These are phyloP conservation scores for Penicillium polonicum DNA, from an alignment of 2,329 filamentous ascomycete genomes.

Conservation along the genomic window DNA sequence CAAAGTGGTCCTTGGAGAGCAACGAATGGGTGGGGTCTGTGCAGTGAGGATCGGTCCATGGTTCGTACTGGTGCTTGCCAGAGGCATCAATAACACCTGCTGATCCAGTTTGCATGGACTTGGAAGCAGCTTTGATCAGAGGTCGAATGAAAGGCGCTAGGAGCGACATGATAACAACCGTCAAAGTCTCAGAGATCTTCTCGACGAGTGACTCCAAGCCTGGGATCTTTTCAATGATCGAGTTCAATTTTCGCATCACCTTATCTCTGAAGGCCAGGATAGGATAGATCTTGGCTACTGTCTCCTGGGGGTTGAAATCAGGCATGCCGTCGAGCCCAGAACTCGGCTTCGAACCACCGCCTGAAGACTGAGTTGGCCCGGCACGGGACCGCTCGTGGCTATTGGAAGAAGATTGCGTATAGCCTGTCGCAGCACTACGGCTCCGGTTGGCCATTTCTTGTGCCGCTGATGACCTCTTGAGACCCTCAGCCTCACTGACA, in stretches of 20 bases:
- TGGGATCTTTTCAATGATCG: conserved; percentile 83
- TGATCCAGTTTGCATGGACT: conserved; percentile 81
- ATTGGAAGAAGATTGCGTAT: conserved; percentile 21
- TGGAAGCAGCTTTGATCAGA: conserved; percentile 82
- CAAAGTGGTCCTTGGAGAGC: conserved; percentile 82
- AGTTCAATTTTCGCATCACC: conserved; percentile 82
- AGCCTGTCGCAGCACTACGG: conserved; percentile 33
- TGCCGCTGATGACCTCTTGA: conserved; percentile 61
- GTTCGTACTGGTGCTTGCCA: conserved; percentile 72
- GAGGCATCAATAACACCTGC: conserved; percentile 67
- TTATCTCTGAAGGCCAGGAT: conserved; percentile 92
- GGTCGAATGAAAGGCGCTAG: conserved; percentile 89
- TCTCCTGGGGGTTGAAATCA: conserved; percentile 75
- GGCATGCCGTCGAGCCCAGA: conserved; percentile 71
- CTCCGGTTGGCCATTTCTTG: conserved; percentile 61
- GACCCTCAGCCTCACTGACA: conserved; percentile 62
- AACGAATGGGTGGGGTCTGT: conserved; percentile 80
- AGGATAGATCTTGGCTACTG: conserved; percentile 81
- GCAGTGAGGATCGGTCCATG: conserved; percentile 73
- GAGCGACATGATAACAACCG: conserved; percentile 85
- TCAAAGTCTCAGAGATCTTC: conserved; percentile 88
- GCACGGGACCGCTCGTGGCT: conserved; percentile 29
- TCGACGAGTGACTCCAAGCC: conserved; percentile 87
- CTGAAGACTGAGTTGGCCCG: conserved; percentile 45
- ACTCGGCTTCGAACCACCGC: conserved; percentile 36